A percentile compares a stretch with the other conserved stretches of the same genome.
These are phyloP conservation scores for Trichothecium roseum DNA, from an alignment of 2,329 filamentous ascomycete species.

Conservation along the genomic window DNA sequence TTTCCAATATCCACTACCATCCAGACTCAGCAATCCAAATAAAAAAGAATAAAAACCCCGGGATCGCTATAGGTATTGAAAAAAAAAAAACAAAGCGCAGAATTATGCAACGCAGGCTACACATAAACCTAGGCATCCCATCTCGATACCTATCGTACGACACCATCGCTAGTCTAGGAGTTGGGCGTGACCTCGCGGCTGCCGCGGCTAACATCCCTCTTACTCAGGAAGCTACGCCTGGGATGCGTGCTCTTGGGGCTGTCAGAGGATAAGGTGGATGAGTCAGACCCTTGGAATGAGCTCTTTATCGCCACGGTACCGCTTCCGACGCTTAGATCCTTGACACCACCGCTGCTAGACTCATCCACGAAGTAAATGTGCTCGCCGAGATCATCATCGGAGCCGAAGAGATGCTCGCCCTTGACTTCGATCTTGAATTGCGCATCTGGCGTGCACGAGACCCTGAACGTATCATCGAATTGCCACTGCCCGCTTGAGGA, in stretches of 20 bases:
- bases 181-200: conserved; percentile 34
- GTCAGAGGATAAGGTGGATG: conserved; percentile 24
- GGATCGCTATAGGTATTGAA: not conserved
- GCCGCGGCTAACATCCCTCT: conserved; percentile 29
- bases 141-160: not conserved
- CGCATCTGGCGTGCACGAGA: conserved; percentile 67
- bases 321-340: conserved; percentile 61
- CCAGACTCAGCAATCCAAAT: not conserved
- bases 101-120: not conserved
- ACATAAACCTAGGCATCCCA: no score
- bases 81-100: not conserved
- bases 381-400: conserved; percentile 77
- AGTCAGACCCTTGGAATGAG: conserved; percentile 50
- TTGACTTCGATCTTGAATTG: conserved; percentile 82
- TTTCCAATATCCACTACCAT: no score
- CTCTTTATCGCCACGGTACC: conserved; percentile 67
- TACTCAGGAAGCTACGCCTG: conserved; percentile 45
- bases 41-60: no score
- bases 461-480: conserved; percentile 72
- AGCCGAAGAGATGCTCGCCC: conserved; percentile 75
- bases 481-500: conserved; percentile 51
- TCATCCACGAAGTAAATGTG: conserved; percentile 89
- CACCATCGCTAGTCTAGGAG: conserved; percentile 11
- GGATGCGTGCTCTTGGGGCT: conserved; percentile 35
- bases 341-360: conserved; percentile 54